A percentile compares a stretch with the other conserved stretches of the same genome.
Evolutionary conservation across 2,329 filamentous ascomycete species (phyloP).

Genomic region (Bertia moriformis): DNA sequence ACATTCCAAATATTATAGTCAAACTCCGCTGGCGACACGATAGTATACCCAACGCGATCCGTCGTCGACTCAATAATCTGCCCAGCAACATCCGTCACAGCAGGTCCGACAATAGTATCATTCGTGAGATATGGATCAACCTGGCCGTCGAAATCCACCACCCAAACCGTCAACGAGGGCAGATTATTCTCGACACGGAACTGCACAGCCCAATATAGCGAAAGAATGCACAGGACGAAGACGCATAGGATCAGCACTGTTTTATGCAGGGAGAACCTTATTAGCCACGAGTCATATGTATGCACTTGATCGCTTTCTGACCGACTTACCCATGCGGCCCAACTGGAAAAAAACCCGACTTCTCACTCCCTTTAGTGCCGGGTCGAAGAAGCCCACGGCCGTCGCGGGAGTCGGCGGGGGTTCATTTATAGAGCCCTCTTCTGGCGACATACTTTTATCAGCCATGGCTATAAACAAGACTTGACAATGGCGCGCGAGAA

Average conservation of each 20-base stretch:
- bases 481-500: too few species aligned
- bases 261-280: neutral
- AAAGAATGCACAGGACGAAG: slow-evolving; percentile 40
- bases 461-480: too few species aligned
- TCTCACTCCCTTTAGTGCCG: neutral
- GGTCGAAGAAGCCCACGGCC: neutral
- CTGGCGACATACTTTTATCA: neutral
- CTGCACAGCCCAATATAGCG: slow-evolving; percentile 46
- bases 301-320: too few species aligned
- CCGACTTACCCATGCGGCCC: slow-evolving; percentile 9
- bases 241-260: slow-evolving; percentile 31
- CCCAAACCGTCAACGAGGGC: slow-evolving; percentile 31
- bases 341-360: slow-evolving; percentile 9
- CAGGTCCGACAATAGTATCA: slow-evolving; percentile 32
- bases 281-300: neutral
- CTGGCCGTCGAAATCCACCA: slow-evolving; percentile 49
- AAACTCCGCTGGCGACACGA: slow-evolving; percentile 32
- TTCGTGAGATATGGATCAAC: slow-evolving; percentile 29
- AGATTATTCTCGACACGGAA: slow-evolving; percentile 32
- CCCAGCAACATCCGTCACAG: slow-evolving; percentile 27
- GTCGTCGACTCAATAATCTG: slow-evolving; percentile 20
- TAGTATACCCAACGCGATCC: slow-evolving; percentile 31
- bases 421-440: neutral
- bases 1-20: slow-evolving; percentile 38
- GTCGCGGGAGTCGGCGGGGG: neutral